Evolutionary conservation across 2,329 filamentous ascomycete genomes (phyloP), one percentile per base, ranked within the genome.

Genomic region (Phialocephala sp.): DNA sequence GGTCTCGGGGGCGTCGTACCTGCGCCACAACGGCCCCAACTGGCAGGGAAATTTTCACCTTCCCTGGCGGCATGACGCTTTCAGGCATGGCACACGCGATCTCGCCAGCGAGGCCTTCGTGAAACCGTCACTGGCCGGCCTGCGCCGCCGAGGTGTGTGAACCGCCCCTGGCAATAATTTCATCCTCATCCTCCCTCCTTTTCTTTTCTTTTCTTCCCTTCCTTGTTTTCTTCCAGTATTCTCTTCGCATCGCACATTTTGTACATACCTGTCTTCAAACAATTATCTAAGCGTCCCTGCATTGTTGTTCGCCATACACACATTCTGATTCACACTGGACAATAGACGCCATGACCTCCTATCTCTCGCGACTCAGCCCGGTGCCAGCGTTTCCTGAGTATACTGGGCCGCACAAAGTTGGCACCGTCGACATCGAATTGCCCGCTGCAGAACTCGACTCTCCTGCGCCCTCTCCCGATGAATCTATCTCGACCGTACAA

Each of bases 341-440:
- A 47, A 20, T 20, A 35, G 27, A 27, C 37, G 43, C 59, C 54
- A 75, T 75, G 70, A 68, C 72, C 45, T 72, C 73, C 45, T 76
- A 74, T 62, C 62, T 77, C n/a, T 82, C 84, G 15, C 81, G 80
- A 54, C 78, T 91, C 71, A 92, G 85, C 73, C 90, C 90, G 0
- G 81, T 93, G 4, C 92, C 92, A 0, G 78, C 83, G 1, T 93
- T 96, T 65, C 90, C 92, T 4, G 81, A 87, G 4, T 94, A 93
- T 75, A 89, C 89, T 0, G 93, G 92, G 0, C 90, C 91, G 0
- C 89, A 92, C 81, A 87, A 88, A 72, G 92, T 95, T 65, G 92
- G 92, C 69, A 92, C 90, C 2, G 82, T 92, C 70, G 92, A 96
- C 73, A 83, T 94, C 69, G 93, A 97, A 79, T 86, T 96, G 18